phyloP scores from a whole-genome alignment of 2,329 filamentous ascomycete genomes.

The Onygena corvina region DNA sequence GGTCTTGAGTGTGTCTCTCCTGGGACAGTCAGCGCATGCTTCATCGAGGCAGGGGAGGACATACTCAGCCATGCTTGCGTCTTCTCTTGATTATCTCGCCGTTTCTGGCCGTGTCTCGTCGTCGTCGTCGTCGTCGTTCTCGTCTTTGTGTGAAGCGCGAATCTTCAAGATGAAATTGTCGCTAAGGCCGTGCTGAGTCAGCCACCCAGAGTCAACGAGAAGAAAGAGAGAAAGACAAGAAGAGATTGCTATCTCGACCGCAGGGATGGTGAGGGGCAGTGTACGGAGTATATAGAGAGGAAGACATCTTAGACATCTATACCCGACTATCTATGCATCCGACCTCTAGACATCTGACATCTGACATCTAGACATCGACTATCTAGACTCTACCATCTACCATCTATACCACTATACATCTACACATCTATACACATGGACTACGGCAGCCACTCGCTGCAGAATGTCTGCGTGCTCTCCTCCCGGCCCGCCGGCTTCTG shows the following conservation, averaged over 20 bases:
- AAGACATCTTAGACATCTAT: too few species aligned
- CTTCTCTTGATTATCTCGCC: background rate
- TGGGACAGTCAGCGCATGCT: constrained; percentile 23
- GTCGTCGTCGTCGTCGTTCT: background rate
- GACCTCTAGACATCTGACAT: too few species aligned
- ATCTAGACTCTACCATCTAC: background rate
- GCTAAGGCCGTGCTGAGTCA: background rate
- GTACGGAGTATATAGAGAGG: too few species aligned
- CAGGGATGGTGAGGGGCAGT: too few species aligned
- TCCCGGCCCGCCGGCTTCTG: constrained; percentile 25
- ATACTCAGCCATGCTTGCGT: constrained; percentile 15
- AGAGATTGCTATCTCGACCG: too few species aligned
- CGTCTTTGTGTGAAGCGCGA: background rate
- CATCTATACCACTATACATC: too few species aligned
- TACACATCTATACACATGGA: too few species aligned
- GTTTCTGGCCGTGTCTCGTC: background rate
- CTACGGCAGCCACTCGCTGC: constrained; percentile 23
- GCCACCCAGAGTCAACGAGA: too few species aligned
- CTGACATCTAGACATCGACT: background rate
- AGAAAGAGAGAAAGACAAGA: background rate
- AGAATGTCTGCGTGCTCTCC: constrained; percentile 24
- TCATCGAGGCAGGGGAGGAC: background rate
- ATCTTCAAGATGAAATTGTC: background rate
- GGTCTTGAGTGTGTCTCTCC: constrained; percentile 66
- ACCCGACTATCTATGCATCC: too few species aligned